A percentile compares a stretch with the other conserved stretches of the same genome.
Conservation (phyloP, 805 yeast species). For the Candida verbasci region DNA sequence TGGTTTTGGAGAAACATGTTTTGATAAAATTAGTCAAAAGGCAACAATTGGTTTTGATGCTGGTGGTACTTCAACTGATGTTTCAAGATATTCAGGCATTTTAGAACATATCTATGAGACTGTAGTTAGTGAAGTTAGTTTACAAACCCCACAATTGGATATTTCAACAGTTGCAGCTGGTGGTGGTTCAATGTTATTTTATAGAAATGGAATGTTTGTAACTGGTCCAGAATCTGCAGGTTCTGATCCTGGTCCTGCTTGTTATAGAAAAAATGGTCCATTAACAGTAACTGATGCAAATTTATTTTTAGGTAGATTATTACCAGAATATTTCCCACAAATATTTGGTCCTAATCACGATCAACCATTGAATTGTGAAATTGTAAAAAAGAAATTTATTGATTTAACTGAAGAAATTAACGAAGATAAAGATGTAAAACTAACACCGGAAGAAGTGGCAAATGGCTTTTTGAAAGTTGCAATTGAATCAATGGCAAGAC, state of each 20-base stretch:
- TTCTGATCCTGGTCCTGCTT: slow-evolving; percentile 39
- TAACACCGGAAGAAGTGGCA: slow-evolving; percentile 30
- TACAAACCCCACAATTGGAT: slow-evolving; percentile 44
- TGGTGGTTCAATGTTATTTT: slow-evolving; percentile 38
- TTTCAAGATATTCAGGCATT: slow-evolving; percentile 37
- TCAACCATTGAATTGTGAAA: slow-evolving; percentile 27
- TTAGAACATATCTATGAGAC: slow-evolving; percentile 42
- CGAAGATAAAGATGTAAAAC: slow-evolving; percentile 18
- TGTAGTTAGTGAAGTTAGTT: slow-evolving; percentile 39
- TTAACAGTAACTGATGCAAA: slow-evolving; percentile 39
- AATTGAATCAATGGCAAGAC: slow-evolving; percentile 31
- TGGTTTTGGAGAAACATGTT: slow-evolving; percentile 85
- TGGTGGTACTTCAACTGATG: slow-evolving; percentile 46
- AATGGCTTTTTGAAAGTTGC: slow-evolving; percentile 31
- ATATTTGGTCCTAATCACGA: slow-evolving; percentile 36
- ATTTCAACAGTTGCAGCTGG: slow-evolving; percentile 46
- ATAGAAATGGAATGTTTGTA: slow-evolving; percentile 35
- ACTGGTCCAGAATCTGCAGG: slow-evolving; percentile 41
- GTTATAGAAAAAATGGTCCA: slow-evolving; percentile 37
- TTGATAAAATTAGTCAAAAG: slow-evolving; percentile 23
- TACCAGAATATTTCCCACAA: slow-evolving; percentile 35
- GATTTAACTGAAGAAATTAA: slow-evolving; percentile 47
- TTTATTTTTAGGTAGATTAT: slow-evolving; percentile 28
- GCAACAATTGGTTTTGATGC: slow-evolving; percentile 41
- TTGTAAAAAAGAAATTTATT: slow-evolving; percentile 48